phyloP scores from a whole-genome alignment of 306 rosid species.

The Cicer yamashitae region DNA sequence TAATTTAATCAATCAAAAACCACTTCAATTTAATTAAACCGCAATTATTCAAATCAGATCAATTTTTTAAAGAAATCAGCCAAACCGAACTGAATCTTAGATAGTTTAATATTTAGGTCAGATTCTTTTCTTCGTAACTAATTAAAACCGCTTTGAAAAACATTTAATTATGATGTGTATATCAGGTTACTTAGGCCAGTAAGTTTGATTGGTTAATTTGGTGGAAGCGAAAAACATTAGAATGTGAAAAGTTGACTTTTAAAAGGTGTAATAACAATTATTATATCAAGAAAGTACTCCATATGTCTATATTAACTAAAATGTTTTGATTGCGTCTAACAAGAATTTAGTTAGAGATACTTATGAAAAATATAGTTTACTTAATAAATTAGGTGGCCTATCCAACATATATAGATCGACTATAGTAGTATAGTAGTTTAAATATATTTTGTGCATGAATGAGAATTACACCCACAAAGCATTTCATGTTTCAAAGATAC shows the following conservation, averaged over 20 bases:
- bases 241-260: conserved; percentile 20
- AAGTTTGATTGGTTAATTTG: conserved; percentile 28
- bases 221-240: conserved; percentile 9
- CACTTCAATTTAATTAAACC: too few relatives aligned
- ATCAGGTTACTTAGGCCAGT: not conserved
- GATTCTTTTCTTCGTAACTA: too few relatives aligned
- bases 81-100: too few relatives aligned
- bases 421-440: not conserved
- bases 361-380: conserved; percentile 29
- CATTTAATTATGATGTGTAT: too few relatives aligned
- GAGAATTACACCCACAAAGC: conserved; percentile 21
- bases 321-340: conserved; percentile 55
- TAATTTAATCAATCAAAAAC: too few relatives aligned
- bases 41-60: too few relatives aligned
- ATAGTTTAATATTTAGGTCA: too few relatives aligned
- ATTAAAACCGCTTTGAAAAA: too few relatives aligned
- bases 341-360: conserved; percentile 58
- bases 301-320: not conserved
- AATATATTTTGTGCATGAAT: not conserved
- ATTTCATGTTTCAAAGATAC: conserved; percentile 45
- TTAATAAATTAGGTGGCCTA: conserved; percentile 53
- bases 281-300: not conserved
- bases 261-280: not conserved
- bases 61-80: too few relatives aligned
- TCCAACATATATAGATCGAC: not conserved